A percentile compares a stretch with the other conserved stretches of the same genome.
Evolutionary conservation across 106 monocot species (phyloP).

Genomic region (Amphibolis antarctica): DNA sequence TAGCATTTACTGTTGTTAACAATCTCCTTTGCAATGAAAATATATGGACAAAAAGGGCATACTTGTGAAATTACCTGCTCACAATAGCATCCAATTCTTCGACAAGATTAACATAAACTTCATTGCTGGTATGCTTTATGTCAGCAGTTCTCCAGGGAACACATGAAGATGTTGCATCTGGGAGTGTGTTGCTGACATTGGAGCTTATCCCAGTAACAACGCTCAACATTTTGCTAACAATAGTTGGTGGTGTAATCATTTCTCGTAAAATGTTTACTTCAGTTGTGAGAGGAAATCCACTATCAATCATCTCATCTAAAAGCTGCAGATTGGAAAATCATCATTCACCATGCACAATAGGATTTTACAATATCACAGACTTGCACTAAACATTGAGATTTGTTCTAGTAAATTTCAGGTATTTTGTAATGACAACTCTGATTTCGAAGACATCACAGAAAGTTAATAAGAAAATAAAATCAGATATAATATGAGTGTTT

Average conservation of each 20-base stretch:
- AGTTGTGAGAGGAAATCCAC: slow-evolving; percentile 88
- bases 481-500: too few species aligned
- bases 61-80: slow-evolving; percentile 32
- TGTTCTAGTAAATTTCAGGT: too few species aligned
- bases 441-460: too few species aligned
- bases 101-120: slow-evolving; percentile 79
- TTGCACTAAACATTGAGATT: too few species aligned
- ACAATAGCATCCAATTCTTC: slow-evolving; percentile 79
- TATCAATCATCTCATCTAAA: slow-evolving; percentile 99
- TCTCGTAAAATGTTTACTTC: slow-evolving; percentile 86
- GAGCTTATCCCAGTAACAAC: slow-evolving; percentile 82
- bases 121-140: slow-evolving; percentile 56
- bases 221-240: slow-evolving; percentile 77
- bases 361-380: too few species aligned
- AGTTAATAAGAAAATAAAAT: too few species aligned
- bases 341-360: neutral
- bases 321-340: slow-evolving; percentile 37
- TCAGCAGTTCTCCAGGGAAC: slow-evolving; percentile 80
- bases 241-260: slow-evolving; percentile 75
- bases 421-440: too few species aligned
- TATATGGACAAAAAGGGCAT: neutral
- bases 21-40: neutral
- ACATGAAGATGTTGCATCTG: slow-evolving; percentile 65
- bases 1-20: too few species aligned
- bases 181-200: slow-evolving; percentile 55